Percentiles rank a stretch among this genome's conserved stretches.
Conservation (phyloP, 202 grass and related monocot genomes). For the Panicum hallii region DNA sequence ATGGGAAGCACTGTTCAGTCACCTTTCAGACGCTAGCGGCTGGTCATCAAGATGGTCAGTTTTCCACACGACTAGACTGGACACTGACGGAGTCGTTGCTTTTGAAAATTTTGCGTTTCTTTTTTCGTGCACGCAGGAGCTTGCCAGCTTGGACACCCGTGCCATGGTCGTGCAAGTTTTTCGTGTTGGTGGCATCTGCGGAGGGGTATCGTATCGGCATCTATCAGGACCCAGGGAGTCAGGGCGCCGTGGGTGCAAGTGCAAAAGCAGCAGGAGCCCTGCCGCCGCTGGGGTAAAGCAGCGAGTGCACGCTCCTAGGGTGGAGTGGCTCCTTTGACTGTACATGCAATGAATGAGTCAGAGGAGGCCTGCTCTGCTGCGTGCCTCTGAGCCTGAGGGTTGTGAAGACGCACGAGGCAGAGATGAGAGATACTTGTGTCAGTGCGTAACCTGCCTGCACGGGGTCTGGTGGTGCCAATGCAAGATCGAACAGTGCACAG, state of each 20-base stretch:
- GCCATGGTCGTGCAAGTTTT: constrained; percentile 33
- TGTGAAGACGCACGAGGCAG: neutral
- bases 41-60: neutral
- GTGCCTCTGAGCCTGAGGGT: neutral
- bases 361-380: neutral
- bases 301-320: constrained; percentile 17
- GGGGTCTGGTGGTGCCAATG: constrained; percentile 4
- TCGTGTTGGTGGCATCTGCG: constrained; percentile 21
- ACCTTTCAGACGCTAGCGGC: neutral
- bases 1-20: neutral
- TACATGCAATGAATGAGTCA: constrained; percentile 23
- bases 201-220: constrained; percentile 41
- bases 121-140: constrained; percentile 23
- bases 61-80: constrained; percentile 8
- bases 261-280: constrained; percentile 34
- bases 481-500: constrained; percentile 12
- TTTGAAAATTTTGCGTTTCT: neutral
- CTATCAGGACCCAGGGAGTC: constrained; percentile 1
- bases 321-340: constrained; percentile 48
- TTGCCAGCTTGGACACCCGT: constrained; percentile 29
- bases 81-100: neutral
- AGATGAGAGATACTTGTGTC: constrained; percentile 9
- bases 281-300: neutral
- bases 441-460: constrained; percentile 34
- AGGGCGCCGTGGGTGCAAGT: constrained; percentile 14